Conservation (phyloP, 2,329 filamentous ascomycete genomes). For the Fusarium sp. region DNA sequence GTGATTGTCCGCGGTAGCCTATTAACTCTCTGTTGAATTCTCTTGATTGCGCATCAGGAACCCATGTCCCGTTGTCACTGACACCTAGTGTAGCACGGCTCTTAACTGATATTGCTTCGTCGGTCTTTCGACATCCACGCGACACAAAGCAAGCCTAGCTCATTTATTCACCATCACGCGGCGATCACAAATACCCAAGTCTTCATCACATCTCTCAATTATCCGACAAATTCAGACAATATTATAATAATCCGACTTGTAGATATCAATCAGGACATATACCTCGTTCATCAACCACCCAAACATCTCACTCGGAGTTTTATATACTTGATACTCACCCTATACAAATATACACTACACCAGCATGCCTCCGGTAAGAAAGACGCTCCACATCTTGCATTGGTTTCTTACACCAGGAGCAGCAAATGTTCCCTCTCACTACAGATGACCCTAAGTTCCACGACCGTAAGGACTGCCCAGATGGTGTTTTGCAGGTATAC, state of each 20-base stretch:
- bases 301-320: no score
- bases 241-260: no score
- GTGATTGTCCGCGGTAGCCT: not conserved
- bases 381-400: accelerated
- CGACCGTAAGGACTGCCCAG: no score
- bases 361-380: not conserved
- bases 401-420: accelerated
- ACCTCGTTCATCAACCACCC: no score
- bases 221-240: no score
- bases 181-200: not conserved
- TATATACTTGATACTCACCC: no score
- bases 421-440: not conserved
- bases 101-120: not conserved
- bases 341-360: not conserved
- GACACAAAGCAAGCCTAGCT: not conserved
- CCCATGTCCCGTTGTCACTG: not conserved
- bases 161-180: not conserved
- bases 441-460: no score
- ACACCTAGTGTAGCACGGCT: not conserved
- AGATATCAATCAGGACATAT: no score
- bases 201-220: no score
- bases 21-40: accelerated
- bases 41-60: not conserved
- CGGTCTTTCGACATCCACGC: not conserved
- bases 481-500: no score